These are phyloP conservation scores for Camellia japonica DNA, from an alignment of 148 eudicot species.

Conservation along the genomic window DNA sequence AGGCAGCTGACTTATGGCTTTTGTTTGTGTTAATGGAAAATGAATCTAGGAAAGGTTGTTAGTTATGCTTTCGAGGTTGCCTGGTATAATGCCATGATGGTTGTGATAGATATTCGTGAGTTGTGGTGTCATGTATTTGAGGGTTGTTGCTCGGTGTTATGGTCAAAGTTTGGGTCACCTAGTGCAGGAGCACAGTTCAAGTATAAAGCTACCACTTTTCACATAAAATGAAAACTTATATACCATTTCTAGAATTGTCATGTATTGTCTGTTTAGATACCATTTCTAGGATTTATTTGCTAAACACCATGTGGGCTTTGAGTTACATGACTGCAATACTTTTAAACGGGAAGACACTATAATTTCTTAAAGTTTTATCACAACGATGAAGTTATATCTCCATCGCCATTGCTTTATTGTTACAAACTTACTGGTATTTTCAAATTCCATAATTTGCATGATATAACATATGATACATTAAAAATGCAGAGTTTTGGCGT, in stretches of 20 bases:
- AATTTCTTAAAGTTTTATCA: neutral
- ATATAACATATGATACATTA: conserved; percentile 7
- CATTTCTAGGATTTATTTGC: conserved; percentile 1
- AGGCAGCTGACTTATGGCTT: too few species aligned
- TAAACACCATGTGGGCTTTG: neutral
- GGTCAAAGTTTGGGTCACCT: too few species aligned
- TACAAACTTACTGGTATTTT: neutral
- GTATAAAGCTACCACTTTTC: too few species aligned
- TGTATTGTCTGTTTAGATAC: neutral
- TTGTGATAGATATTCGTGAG: too few species aligned
- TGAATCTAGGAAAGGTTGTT: too few species aligned
- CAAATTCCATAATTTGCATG: neutral
- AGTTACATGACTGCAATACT: neutral
- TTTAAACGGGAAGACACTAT: neutral
- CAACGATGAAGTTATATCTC: neutral
- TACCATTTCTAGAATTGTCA: neutral
- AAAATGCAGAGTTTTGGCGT: conserved; percentile 42
- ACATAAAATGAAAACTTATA: too few species aligned
- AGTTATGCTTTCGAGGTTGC: too few species aligned
- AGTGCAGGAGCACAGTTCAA: too few species aligned
- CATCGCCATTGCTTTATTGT: neutral
- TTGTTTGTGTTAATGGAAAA: too few species aligned
- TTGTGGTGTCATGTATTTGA: too few species aligned
- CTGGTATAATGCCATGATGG: too few species aligned
- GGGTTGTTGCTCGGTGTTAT: too few species aligned